Percentiles rank a stretch among this genome's conserved stretches.
Evolutionary conservation across 768 basidiomycete species (phyloP).

Genomic region (Hericium rajendrae): DNA sequence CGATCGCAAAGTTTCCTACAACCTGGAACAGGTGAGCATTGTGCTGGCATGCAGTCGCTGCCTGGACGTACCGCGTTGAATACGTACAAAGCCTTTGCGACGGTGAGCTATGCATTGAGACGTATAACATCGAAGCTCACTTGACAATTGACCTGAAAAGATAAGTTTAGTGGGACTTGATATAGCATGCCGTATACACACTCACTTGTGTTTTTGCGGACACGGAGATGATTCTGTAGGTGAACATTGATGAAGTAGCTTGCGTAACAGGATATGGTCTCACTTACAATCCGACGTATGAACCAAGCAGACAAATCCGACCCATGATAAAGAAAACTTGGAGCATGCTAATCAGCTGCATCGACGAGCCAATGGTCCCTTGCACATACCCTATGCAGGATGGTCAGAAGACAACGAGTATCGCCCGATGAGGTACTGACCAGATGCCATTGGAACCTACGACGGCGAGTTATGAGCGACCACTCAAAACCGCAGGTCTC

Average conservation of each 20-base stretch:
- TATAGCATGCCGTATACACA: background rate
- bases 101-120: background rate
- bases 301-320: background rate
- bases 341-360: no score
- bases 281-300: background rate
- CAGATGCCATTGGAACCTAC: slow-evolving; percentile 60
- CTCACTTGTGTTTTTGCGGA: background rate
- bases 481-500: slow-evolving; percentile 58
- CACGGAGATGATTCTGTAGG: background rate
- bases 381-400: no score
- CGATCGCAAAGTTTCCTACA: background rate
- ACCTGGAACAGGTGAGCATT: background rate
- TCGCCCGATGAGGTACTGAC: background rate
- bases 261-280: background rate
- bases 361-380: no score
- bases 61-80: background rate
- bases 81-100: background rate
- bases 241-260: background rate
- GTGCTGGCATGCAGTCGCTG: background rate
- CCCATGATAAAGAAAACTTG: background rate
- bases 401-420: no score
- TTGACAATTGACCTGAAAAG: background rate
- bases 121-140: background rate
- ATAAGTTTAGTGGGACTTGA: background rate
- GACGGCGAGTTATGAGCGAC: slow-evolving; percentile 48